A percentile compares a stretch with the other conserved stretches of the same genome.
phyloP scores from a whole-genome alignment of 2,329 filamentous ascomycete species.

The Penicillium sp. region DNA sequence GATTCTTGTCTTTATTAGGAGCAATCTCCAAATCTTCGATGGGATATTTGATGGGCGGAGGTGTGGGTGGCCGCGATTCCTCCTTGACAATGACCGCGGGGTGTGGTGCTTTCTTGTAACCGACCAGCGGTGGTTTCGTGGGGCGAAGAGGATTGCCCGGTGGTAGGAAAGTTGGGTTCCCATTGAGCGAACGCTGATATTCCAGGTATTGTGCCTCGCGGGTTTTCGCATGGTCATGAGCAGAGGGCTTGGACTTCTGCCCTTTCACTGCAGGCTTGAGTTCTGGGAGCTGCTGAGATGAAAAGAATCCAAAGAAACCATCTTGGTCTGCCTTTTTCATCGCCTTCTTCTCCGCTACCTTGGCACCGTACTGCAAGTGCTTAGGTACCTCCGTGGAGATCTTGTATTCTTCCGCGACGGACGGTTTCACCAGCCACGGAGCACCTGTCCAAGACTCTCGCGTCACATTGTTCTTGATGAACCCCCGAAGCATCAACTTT shows the following conservation, averaged over 20 bases:
- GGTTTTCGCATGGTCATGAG: conserved; percentile 43
- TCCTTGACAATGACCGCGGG: conserved; percentile 41
- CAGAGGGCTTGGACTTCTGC: conserved; percentile 53
- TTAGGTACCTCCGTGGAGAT: conserved; percentile 82
- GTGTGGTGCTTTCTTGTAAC: conserved; percentile 30
- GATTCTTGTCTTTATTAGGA: conserved; percentile 55
- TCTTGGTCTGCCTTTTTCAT: conserved; percentile 53
- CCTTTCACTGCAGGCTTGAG: conserved; percentile 68
- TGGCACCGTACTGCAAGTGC: conserved; percentile 74
- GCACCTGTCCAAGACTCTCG: conserved; percentile 93
- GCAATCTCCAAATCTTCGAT: conserved; percentile 87
- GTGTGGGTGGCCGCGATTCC: conserved; percentile 55
- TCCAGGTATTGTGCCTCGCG: conserved; percentile 45
- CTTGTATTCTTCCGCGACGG: conserved; percentile 74
- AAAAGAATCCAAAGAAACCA: conserved; percentile 47
- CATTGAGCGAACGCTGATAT: conserved; percentile 43
- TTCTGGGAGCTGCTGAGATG: conserved; percentile 58
- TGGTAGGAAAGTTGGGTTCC: conserved; percentile 38
- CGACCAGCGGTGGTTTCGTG: conserved; percentile 26
- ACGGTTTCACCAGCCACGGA: conserved; percentile 87
- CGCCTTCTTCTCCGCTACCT: conserved; percentile 70
- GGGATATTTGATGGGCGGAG: conserved; percentile 82
- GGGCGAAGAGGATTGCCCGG: conserved; percentile 28
- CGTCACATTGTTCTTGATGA: conserved; percentile 90
- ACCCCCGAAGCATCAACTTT: conserved; percentile 86